Evolutionary conservation across 352 stramenopile genomes (phyloP).

Genomic region (Blastocystis sp.): DNA sequence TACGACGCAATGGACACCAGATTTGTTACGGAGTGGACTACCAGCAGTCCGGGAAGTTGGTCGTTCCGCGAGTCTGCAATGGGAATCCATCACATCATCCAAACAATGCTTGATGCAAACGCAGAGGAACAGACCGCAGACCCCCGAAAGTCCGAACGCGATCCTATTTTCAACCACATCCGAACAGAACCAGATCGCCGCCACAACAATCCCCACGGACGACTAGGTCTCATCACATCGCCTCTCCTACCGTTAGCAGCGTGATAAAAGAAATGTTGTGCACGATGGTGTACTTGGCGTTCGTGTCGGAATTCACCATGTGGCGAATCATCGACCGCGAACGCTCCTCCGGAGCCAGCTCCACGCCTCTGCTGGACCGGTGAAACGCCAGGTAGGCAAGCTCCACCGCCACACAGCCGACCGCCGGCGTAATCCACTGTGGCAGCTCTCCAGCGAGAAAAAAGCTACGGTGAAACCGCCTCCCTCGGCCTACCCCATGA

Average conservation of each 20-base stretch:
- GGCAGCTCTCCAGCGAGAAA: not conserved
- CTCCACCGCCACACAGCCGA: not conserved
- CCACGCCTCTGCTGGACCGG: not conserved
- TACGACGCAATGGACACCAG: not conserved
- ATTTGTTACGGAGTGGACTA: not conserved
- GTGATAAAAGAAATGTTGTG: conserved; percentile 52
- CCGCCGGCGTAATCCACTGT: not conserved
- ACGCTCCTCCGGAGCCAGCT: too few species aligned
- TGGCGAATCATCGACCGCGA: not conserved
- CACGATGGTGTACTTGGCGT: conserved; percentile 41
- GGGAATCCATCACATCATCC: not conserved
- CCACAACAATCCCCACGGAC: not conserved
- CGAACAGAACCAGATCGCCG: not conserved
- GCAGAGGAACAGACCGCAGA: not conserved
- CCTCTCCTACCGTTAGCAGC: not conserved
- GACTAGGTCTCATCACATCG: not conserved
- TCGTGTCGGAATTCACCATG: conserved; percentile 53
- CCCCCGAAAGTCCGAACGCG: not conserved
- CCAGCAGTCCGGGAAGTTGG: not conserved
- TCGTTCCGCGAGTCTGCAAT: not conserved
- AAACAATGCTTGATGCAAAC: conserved; percentile 4
- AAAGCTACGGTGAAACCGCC: not conserved
- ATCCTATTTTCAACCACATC: not conserved
- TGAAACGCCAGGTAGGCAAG: not conserved
- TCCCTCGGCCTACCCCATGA: not conserved